Percentiles rank a stretch among this genome's conserved stretches.
Conservation (phyloP, 2,329 filamentous ascomycete genomes). For the Anthostomella pinea region DNA sequence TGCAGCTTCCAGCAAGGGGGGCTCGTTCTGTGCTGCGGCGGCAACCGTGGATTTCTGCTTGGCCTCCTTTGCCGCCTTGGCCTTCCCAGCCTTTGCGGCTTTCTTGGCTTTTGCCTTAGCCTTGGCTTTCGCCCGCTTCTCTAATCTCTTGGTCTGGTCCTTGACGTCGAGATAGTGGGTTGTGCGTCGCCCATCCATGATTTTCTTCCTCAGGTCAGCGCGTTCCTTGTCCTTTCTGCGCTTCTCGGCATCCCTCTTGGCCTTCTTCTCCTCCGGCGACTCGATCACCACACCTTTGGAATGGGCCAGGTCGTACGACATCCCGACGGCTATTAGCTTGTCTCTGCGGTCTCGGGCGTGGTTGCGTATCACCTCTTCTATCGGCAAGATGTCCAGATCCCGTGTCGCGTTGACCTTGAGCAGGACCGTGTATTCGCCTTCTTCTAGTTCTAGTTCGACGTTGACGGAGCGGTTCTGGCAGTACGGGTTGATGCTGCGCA, state of each 20-base stretch:
- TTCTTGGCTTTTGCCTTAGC: conserved; percentile 35
- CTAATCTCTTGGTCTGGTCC: conserved; percentile 39
- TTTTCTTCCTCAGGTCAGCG: conserved; percentile 34
- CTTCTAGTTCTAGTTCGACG: conserved; percentile 70
- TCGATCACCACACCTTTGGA: conserved; percentile 57
- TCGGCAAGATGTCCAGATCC: conserved; percentile 44
- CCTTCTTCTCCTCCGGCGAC: conserved; percentile 46
- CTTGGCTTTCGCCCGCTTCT: conserved; percentile 36
- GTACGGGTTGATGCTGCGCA: conserved; percentile 51
- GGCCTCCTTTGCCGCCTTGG: conserved; percentile 20
- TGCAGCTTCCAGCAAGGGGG: background rate
- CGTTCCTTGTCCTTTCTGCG: conserved; percentile 41
- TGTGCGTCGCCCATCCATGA: conserved; percentile 35
- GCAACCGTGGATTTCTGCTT: conserved; percentile 7
- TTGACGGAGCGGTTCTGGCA: conserved; percentile 72
- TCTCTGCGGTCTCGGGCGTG: conserved; percentile 63
- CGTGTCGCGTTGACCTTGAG: conserved; percentile 71
- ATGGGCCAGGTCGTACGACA: conserved; percentile 69
- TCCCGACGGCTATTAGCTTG: conserved; percentile 69
- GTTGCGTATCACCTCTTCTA: conserved; percentile 66
- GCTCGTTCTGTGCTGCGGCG: conserved; percentile 3
- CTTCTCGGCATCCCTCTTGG: conserved; percentile 43
- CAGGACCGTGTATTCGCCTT: conserved; percentile 72
- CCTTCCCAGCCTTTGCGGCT: conserved; percentile 25
- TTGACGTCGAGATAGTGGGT: conserved; percentile 34